A percentile compares a stretch with the other conserved stretches of the same genome.
Evolutionary conservation across 2,329 filamentous ascomycete genomes (phyloP).

Genomic region (Hypomyces perniciosus): DNA sequence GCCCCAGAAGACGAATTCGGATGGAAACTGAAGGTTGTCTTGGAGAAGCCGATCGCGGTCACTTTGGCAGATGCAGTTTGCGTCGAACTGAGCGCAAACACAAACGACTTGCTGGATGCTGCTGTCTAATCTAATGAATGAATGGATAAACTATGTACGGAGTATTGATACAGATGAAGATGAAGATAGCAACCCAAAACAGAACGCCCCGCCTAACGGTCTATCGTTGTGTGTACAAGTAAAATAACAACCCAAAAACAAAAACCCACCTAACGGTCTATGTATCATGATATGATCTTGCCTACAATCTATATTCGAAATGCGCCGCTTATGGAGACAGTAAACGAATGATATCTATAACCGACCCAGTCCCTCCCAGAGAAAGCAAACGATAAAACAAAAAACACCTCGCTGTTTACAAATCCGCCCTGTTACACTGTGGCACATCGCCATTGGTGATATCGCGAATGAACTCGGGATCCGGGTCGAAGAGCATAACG

Average conservation of each 20-base stretch:
- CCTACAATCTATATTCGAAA: too few species aligned
- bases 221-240: too few species aligned
- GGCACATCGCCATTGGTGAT: slow-evolving; percentile 72
- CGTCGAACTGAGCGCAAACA: slow-evolving; percentile 46
- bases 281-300: too few species aligned
- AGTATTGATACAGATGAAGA: too few species aligned
- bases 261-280: too few species aligned
- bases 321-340: too few species aligned
- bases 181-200: too few species aligned
- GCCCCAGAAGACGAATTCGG: slow-evolving; percentile 20
- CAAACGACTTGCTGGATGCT: slow-evolving; percentile 17
- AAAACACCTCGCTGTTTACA: not conserved
- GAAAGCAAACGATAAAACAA: not conserved
- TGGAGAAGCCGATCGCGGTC: slow-evolving; percentile 71
- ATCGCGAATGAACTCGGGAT: slow-evolving; percentile 59
- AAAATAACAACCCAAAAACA: too few species aligned
- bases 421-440: slow-evolving; percentile 41
- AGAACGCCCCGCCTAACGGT: too few species aligned
- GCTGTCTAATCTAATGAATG: too few species aligned
- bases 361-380: not conserved
- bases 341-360: too few species aligned
- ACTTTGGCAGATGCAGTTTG: slow-evolving; percentile 64
- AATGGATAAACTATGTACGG: too few species aligned
- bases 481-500: slow-evolving; percentile 78
- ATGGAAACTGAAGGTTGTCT: slow-evolving; percentile 51